phyloP scores from a whole-genome alignment of 2,329 filamentous ascomycete species.

The Cladophialophora psammophila region DNA sequence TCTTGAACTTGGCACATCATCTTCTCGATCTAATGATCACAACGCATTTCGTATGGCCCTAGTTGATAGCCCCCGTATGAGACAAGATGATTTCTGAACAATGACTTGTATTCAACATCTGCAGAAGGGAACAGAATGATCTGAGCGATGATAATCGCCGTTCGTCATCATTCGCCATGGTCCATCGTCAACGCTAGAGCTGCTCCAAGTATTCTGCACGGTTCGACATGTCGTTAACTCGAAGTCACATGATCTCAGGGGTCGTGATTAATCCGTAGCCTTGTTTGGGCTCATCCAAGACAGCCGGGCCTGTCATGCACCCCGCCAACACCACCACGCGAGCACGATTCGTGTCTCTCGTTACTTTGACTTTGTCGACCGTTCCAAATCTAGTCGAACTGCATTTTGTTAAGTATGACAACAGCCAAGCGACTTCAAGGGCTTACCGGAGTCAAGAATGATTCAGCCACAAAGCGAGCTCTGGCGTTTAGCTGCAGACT shows the following conservation, averaged over 20 bases:
- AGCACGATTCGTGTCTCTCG: constrained; percentile 1
- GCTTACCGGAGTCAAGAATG: constrained; percentile 90
- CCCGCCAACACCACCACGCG: constrained; percentile 9
- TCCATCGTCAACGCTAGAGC: background rate
- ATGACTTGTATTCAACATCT: constrained; percentile 2
- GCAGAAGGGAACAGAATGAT: constrained; percentile 11
- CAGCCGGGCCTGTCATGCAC: background rate
- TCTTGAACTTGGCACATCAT: background rate
- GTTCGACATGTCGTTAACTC: background rate
- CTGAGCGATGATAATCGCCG: constrained; percentile 7
- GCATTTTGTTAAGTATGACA: constrained; percentile 15
- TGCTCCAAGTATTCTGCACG: constrained; percentile 10
- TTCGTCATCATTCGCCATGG: constrained; percentile 9
- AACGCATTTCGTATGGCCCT: background rate
- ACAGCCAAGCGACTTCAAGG: background rate
- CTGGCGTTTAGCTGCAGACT: constrained; percentile 81
- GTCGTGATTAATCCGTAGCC: constrained; percentile 12
- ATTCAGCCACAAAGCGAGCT: constrained; percentile 97
- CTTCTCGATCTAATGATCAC: background rate
- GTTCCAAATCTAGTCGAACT: constrained; percentile 30
- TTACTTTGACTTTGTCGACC: background rate
- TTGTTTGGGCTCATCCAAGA: constrained; percentile 6
- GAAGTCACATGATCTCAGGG: constrained; percentile 23
- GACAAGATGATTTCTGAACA: background rate
- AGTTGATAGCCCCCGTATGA: background rate